These are phyloP conservation scores for Coemansia nantahalensis DNA, from an alignment of 192 early-diverging fungal species.

Conservation along the genomic window DNA sequence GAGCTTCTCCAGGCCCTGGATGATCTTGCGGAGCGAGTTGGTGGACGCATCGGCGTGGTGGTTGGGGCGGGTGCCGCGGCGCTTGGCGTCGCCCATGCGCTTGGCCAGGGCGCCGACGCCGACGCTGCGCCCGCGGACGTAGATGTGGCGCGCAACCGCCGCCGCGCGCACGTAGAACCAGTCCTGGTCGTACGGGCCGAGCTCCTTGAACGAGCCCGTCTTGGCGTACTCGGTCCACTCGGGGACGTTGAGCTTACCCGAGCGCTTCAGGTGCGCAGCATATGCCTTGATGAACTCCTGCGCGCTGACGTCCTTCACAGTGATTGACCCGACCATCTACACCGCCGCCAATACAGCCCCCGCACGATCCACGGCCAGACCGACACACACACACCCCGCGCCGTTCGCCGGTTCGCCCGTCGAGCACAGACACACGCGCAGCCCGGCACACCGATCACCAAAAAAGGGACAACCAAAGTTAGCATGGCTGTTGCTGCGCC, in stretches of 20 bases:
- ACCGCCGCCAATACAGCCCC: slow-evolving; percentile 2
- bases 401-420: too few species aligned
- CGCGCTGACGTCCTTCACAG: slow-evolving; percentile 96
- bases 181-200: slow-evolving; percentile 96
- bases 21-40: slow-evolving; percentile 90
- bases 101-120: slow-evolving; percentile 95
- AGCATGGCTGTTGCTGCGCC: too few species aligned
- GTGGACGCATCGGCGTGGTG: slow-evolving; percentile 86
- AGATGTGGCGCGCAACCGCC: slow-evolving; percentile 96
- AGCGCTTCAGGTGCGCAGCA: slow-evolving; percentile 98
- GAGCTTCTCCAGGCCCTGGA: slow-evolving; percentile 99
- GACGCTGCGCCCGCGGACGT: slow-evolving; percentile 79
- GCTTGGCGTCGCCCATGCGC: slow-evolving; percentile 87
- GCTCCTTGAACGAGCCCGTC: slow-evolving; percentile 96
- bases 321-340: slow-evolving; percentile 68
- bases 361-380: too few species aligned
- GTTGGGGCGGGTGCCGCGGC: slow-evolving; percentile 93
- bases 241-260: slow-evolving; percentile 98
- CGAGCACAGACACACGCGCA: too few species aligned
- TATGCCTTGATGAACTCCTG: slow-evolving; percentile 97
- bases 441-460: too few species aligned
- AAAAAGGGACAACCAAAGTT: too few species aligned
- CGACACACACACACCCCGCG: too few species aligned
- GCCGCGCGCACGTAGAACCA: slow-evolving; percentile 99
- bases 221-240: slow-evolving; percentile 99